Conservation (phyloP, 2,329 filamentous ascomycete genomes). For the Talaromyces piceae region DNA sequence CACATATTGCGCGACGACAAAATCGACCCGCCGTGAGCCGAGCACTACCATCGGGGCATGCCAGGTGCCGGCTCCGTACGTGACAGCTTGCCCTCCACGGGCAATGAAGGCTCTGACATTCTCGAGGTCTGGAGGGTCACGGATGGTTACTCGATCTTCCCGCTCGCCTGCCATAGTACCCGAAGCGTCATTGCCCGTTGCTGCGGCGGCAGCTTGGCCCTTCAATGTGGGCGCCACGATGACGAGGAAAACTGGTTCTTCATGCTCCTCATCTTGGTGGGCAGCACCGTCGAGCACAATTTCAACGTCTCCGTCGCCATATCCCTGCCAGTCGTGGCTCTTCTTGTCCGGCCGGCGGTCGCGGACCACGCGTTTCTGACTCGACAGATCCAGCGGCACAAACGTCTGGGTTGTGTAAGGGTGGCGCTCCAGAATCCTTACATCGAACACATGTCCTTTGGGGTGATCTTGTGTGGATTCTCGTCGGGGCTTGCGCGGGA, state of each 20-base stretch:
- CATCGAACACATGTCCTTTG: conserved; percentile 46
- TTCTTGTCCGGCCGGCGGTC: conserved; percentile 6
- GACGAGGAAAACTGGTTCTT: conserved; percentile 59
- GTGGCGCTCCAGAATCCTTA: conserved; percentile 78
- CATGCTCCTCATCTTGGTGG: conserved; percentile 14
- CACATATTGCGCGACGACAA: conserved; percentile 81
- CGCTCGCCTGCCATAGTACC: conserved; percentile 10
- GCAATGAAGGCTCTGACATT: conserved; percentile 72
- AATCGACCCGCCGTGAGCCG: conserved; percentile 64
- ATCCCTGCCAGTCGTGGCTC: conserved; percentile 8
- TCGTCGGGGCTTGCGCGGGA: conserved; percentile 51
- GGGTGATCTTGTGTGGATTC: conserved; percentile 6
- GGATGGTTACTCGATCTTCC: conserved; percentile 30
- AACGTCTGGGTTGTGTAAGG: conserved; percentile 95
- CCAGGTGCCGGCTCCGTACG: conserved; percentile 87
- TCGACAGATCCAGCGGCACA: conserved; percentile 59
- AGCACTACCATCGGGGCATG: conserved; percentile 94
- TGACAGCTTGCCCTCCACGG: conserved; percentile 71
- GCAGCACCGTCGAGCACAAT: conserved; percentile 5
- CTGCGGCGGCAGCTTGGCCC: conserved; percentile 27
- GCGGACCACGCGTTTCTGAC: conserved; percentile 13
- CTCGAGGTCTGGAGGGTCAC: conserved; percentile 60
- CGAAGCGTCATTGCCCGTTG: not conserved
- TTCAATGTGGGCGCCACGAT: conserved; percentile 76
- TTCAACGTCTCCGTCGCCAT: conserved; percentile 8